Conservation (phyloP, 2,329 filamentous ascomycete species). For the Fusarium marasasianum region DNA sequence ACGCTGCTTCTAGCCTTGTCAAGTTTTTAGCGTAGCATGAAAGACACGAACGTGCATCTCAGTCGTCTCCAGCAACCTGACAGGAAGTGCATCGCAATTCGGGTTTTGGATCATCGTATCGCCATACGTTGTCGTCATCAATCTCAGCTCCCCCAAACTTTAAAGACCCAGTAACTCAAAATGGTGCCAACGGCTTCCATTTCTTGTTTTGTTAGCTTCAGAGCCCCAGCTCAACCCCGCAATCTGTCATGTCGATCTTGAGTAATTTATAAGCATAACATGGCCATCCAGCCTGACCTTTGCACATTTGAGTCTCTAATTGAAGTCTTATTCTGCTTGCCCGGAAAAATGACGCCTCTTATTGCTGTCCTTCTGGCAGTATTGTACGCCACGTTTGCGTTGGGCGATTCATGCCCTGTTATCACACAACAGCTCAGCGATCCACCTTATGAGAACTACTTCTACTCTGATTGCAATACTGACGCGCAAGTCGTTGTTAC, state of each 20-base stretch:
- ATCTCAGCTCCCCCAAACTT: not conserved
- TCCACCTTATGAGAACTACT: constrained; percentile 70
- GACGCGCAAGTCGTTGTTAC: constrained; percentile 69
- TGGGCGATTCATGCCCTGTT: not conserved
- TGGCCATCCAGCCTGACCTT: not conserved
- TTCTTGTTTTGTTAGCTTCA: constrained; percentile 7
- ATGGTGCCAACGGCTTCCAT: not conserved
- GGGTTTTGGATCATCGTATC: not conserved
- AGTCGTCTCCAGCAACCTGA: no score
- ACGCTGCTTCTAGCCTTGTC: fast-evolving
- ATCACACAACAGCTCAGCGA: constrained; percentile 54
- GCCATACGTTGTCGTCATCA: not conserved
- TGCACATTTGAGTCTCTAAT: not conserved
- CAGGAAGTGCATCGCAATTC: not conserved
- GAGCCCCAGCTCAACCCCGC: constrained; percentile 1
- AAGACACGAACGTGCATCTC: not conserved
- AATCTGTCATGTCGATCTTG: not conserved
- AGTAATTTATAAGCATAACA: not conserved
- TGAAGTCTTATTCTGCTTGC: not conserved
- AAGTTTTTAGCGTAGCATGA: no score
- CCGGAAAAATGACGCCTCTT: not conserved
- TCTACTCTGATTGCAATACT: constrained; percentile 71
- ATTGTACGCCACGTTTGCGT: not conserved
- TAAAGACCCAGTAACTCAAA: not conserved
- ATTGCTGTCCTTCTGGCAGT: not conserved